Evolutionary conservation across 352 stramenopile genomes (phyloP), one percentile per base, ranked within the genome.

Genomic region (Elongisporangium anandrum): DNA sequence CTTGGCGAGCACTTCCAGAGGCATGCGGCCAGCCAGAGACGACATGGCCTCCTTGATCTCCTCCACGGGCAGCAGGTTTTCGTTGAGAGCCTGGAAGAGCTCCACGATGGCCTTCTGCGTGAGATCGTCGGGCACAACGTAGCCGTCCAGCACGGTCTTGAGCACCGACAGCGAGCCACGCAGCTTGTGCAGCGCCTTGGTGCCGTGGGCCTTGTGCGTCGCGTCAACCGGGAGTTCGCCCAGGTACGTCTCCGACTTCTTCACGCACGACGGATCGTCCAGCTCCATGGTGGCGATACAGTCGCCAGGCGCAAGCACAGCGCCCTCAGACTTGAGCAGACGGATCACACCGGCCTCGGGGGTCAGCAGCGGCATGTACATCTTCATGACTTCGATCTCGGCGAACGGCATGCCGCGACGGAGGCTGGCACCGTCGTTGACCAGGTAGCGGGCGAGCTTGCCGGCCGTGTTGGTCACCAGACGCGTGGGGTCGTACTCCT

Each of bases 301-400:
- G 77, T 99, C 97, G 55, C 97, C 98, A 23, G 96, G 84, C 9
- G 94, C 84, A 1, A 99, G 66, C 54, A 98, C 86, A 6, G 96
- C 94, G 34, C 97, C 98, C 73, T 99, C 97, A 2, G 98, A 98
- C 72, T 97, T 95, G 38, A 95, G 79, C 72, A 99, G 95, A 12
- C 87, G 88, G 55, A 99, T 97, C 5, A 97, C 75, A 80, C 98
- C 97, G 39, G 81, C 83, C 76, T 99, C 98, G 22, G 96, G 95
- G 0, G 98, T 98, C 60, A 98, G 90, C 45, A 99, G 82, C 21
- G 97, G 97, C 97, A 99, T 99, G 84, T 99, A 99, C 98, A 99
- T 99, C 85, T 99, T 99, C 97, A 99, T 99, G n/a, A 99, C 98
- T 63, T 96, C 87, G 16, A 96, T 90, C 65, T 96, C 87, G 39